Evolutionary conservation across 495 filamentous ascomycete genomes (phyloP).

Genomic region (Neurospora sp.): DNA sequence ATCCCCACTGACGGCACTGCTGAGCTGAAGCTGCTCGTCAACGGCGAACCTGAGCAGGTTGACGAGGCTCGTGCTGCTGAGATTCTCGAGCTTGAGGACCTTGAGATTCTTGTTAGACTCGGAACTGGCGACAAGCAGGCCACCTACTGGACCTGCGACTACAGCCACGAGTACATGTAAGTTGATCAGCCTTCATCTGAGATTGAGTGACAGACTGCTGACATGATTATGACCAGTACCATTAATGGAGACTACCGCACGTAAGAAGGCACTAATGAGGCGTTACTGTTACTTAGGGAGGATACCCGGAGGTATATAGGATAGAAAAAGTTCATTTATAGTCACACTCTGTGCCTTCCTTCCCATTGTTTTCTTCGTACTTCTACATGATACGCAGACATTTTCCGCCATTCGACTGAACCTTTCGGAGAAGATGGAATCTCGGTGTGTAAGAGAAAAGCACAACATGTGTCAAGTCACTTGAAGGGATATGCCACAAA

Average conservation of each 20-base stretch:
- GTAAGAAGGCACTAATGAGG: slow-evolving; percentile 20
- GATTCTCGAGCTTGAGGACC: slow-evolving; percentile 78
- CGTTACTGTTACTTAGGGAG: background rate
- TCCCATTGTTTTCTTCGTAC: background rate
- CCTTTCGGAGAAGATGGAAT: background rate
- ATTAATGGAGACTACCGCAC: slow-evolving; percentile 91
- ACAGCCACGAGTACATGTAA: slow-evolving; percentile 88
- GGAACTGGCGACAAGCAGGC: slow-evolving; percentile 64
- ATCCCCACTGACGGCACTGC: slow-evolving; percentile 73
- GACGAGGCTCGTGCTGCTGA: slow-evolving; percentile 70
- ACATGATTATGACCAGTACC: slow-evolving; percentile 36
- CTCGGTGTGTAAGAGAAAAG: background rate
- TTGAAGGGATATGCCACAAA: background rate
- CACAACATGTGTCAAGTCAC: background rate
- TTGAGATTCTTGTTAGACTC: slow-evolving; percentile 71
- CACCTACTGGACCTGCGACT: slow-evolving; percentile 92
- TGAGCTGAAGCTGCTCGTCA: slow-evolving; percentile 73
- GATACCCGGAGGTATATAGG: background rate
- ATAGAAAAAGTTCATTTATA: background rate
- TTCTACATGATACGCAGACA: background rate
- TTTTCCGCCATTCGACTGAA: background rate
- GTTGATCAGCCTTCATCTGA: slow-evolving; percentile 2
- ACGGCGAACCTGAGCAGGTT: slow-evolving; percentile 87
- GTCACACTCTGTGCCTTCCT: background rate
- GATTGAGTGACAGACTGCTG: slow-evolving; percentile 1